These are phyloP conservation scores for Adiantum capillusveneris DNA, from an alignment of 75 land plant genomes.

Conservation along the genomic window DNA sequence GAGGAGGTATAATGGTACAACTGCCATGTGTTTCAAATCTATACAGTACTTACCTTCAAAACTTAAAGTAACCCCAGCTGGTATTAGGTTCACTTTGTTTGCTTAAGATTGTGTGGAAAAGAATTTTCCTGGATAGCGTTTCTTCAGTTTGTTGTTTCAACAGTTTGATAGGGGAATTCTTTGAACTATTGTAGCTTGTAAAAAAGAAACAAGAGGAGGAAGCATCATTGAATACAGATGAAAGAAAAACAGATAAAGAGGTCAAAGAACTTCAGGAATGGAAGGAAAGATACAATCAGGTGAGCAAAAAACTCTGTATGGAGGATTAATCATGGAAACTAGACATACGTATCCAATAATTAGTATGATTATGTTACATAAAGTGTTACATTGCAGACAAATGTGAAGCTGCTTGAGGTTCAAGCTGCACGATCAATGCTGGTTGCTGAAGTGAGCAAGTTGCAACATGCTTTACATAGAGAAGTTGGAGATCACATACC, in stretches of 20 bases:
- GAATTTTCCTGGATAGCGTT: too few relatives aligned
- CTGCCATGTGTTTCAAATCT: too few relatives aligned
- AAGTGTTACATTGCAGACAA: conserved; percentile 2
- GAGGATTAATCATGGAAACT: too few relatives aligned
- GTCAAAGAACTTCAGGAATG: conserved; percentile 2
- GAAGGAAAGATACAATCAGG: conserved; percentile 10
- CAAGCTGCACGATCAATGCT: conserved; percentile 3
- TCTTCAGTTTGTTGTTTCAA: too few relatives aligned
- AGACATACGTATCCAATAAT: too few relatives aligned
- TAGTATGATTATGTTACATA: background rate
- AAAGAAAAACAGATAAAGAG: background rate
- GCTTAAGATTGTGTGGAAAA: too few relatives aligned
- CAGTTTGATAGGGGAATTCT: too few relatives aligned
- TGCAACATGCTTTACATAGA: conserved; percentile 6
- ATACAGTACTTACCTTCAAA: too few relatives aligned
- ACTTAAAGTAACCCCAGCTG: too few relatives aligned
- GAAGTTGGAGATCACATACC: conserved; percentile 14
- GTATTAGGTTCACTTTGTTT: too few relatives aligned
- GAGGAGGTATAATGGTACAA: too few relatives aligned
- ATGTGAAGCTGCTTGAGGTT: conserved; percentile 5
- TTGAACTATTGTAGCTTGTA: too few relatives aligned
- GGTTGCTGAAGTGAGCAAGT: conserved; percentile 4
- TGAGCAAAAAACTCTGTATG: background rate
- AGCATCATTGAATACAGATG: background rate
- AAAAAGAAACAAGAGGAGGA: background rate